Evolutionary conservation across 495 filamentous ascomycete species (phyloP).

Genomic region (Daldinia childiae): DNA sequence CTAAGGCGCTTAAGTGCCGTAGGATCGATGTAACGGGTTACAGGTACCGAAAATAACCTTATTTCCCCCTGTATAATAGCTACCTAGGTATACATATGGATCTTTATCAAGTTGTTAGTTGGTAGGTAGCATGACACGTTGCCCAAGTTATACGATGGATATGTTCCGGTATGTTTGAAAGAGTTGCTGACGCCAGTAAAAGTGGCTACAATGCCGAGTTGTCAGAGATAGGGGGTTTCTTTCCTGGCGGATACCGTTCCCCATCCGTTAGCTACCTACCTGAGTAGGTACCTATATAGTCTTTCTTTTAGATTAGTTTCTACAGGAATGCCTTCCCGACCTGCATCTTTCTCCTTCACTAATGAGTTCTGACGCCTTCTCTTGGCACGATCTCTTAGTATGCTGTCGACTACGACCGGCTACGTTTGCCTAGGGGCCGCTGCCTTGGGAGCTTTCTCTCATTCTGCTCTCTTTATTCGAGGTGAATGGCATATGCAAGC

Average conservation of each 20-base stretch:
- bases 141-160: background rate
- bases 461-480: slow-evolving; percentile 37
- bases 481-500: slow-evolving; percentile 44
- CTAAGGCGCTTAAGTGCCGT: background rate
- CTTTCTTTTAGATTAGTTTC: background rate
- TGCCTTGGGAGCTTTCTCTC: slow-evolving; percentile 7
- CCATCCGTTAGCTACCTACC: background rate
- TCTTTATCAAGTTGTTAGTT: background rate
- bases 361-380: background rate
- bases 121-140: background rate
- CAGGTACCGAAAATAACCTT: background rate
- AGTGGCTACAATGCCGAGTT: background rate
- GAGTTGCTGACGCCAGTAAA: background rate
- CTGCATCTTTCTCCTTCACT: background rate
- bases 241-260: background rate
- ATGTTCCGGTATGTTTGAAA: background rate
- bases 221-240: background rate
- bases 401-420: background rate
- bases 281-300: no score
- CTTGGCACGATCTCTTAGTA: background rate
- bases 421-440: slow-evolving; percentile 2
- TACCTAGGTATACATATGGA: background rate
- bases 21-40: background rate
- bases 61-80: background rate
- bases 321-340: background rate